Evolutionary conservation across 1,284 basidiomycete species (phyloP).

Genomic region (Cutaneotrichosporon curvatum): DNA sequence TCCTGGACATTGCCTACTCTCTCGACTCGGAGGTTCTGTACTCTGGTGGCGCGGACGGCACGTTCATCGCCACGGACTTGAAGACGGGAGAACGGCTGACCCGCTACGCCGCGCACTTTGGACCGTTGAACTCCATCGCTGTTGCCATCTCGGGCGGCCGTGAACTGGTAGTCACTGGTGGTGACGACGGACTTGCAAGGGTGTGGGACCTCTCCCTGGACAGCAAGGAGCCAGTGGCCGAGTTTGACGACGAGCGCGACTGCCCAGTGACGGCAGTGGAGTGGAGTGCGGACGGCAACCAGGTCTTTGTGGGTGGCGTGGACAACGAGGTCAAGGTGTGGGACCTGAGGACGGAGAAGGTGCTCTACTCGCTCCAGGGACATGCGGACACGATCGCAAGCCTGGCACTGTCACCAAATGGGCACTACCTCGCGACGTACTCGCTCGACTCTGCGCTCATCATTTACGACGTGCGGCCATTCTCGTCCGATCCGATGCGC

Average conservation of each 20-base stretch:
- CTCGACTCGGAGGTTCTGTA: constrained; percentile 43
- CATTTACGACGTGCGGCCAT: constrained; percentile 84
- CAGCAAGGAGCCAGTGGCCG: constrained; percentile 65
- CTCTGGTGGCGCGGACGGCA: constrained; percentile 44
- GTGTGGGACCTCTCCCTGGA: constrained; percentile 78
- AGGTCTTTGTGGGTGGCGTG: constrained; percentile 77
- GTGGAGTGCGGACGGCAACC: constrained; percentile 81
- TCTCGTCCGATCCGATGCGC: constrained; percentile 71
- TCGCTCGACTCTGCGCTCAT: constrained; percentile 78
- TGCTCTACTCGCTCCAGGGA: constrained; percentile 67
- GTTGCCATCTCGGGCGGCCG: constrained; percentile 65
- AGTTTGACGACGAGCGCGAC: constrained; percentile 65
- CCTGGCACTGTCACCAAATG: constrained; percentile 77
- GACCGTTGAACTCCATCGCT: constrained; percentile 81
- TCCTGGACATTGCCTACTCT: constrained; percentile 46
- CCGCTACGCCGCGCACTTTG: constrained; percentile 60
- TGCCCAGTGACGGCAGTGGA: constrained; percentile 83
- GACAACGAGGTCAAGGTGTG: constrained; percentile 93
- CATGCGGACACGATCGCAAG: constrained; percentile 81
- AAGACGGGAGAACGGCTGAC: constrained; percentile 38
- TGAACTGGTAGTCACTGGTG: constrained; percentile 73
- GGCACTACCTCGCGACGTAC: constrained; percentile 75
- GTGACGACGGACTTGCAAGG: constrained; percentile 80
- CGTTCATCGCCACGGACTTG: constrained; percentile 41
- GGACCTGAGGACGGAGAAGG: constrained; percentile 71